Evolutionary conservation across 192 early-diverging fungal species (phyloP).

Genomic region (Thoreauomyces humboldtii): DNA sequence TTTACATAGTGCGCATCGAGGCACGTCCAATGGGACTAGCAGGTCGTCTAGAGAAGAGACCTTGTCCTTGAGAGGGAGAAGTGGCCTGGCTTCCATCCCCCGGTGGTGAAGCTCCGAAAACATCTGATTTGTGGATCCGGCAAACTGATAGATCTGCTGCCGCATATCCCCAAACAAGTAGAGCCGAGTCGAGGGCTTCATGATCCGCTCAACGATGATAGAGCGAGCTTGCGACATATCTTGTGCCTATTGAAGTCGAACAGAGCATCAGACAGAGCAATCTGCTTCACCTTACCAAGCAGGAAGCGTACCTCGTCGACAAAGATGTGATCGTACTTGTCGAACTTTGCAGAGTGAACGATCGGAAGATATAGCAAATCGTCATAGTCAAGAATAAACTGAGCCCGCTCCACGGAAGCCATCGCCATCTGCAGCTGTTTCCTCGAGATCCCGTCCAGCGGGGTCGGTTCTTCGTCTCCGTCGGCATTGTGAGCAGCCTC

Average conservation of each 20-base stretch:
- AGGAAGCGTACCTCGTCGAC: slow-evolving; percentile 24
- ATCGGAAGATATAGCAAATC: slow-evolving; percentile 28
- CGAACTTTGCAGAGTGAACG: slow-evolving; percentile 5
- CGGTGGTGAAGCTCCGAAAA: neutral
- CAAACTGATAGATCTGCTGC: slow-evolving; percentile 28
- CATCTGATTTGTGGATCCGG: slow-evolving; percentile 5
- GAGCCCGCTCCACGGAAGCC: neutral
- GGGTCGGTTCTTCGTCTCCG: neutral
- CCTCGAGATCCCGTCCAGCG: slow-evolving; percentile 1
- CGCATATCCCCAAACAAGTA: slow-evolving; percentile 21
- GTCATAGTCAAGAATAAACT: slow-evolving; percentile 23
- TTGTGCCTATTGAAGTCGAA: slow-evolving; percentile 11
- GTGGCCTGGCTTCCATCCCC: neutral
- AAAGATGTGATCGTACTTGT: slow-evolving; percentile 16
- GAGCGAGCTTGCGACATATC: slow-evolving; percentile 29
- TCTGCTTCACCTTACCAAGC: neutral
- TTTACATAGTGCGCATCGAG: neutral
- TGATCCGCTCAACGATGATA: neutral
- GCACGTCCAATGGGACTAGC: neutral
- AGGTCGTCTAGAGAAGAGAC: neutral
- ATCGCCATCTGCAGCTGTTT: slow-evolving; percentile 7
- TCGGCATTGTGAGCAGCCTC: neutral
- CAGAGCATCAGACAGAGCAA: neutral
- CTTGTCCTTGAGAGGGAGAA: neutral
- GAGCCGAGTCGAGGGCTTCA: neutral